Evolutionary conservation across 345 rosid genomes (phyloP).

Genomic region (Schrenkiella parvula): DNA sequence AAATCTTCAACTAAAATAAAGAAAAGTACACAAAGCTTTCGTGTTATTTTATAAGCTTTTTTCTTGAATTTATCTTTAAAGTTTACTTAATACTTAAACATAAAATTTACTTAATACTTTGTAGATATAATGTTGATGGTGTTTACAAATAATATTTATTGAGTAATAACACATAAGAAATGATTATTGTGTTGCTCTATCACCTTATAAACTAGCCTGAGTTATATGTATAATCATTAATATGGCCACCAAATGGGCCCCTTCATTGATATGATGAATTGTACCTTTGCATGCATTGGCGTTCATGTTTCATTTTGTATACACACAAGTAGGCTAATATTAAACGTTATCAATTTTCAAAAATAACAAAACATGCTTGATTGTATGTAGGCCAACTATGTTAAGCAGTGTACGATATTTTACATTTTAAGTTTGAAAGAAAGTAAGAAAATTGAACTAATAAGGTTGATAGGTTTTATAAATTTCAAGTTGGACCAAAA

Average conservation of each 20-base stretch:
- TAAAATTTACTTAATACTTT: not conserved
- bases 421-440: not conserved
- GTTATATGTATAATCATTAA: not conserved
- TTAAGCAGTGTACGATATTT: not conserved
- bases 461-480: not conserved
- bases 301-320: not conserved
- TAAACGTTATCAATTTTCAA: too few relatives aligned
- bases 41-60: not conserved
- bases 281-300: conserved; percentile 1
- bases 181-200: not conserved
- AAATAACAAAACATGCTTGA: too few relatives aligned
- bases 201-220: not conserved
- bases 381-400: not conserved
- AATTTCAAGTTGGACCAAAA: not conserved
- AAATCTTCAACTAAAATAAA: not conserved
- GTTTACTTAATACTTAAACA: not conserved
- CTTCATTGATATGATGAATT: not conserved
- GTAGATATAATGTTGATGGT: too few relatives aligned
- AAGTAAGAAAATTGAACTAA: not conserved
- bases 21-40: not conserved
- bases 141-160: not conserved
- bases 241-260: not conserved
- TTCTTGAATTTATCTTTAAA: not conserved
- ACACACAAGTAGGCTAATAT: not conserved
- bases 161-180: too few relatives aligned